Evolutionary conservation across 192 early-diverging fungal species (phyloP), one percentile per base, ranked within the genome.

Genomic region (Coemansia sp.): DNA sequence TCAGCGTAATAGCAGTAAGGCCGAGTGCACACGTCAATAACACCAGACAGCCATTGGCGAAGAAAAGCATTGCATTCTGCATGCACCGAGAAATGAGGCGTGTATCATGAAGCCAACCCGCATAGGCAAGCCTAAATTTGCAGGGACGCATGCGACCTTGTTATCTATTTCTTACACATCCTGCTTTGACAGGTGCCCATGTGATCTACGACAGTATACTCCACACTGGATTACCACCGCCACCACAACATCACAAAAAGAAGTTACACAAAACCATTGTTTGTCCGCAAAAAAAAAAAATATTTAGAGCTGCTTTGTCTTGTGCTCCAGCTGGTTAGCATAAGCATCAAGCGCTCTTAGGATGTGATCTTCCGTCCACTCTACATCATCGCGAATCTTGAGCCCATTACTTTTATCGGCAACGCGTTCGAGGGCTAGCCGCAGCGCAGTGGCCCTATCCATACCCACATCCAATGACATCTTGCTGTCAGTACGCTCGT

Each of bases 341-440:
- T 80, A 80, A 12, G 54, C 58, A 31, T 64, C 78, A 23, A 80
- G 54, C 5, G 78, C 78, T 30, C 54, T 60, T 24, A 74, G 1
- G 27, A 80, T 59, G 30, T 74, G 72, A 19, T 74, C 72, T 7
- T 63, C 56, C 22, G 65, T 80, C 78, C 78, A 80, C 54, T 68
- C 72, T 31, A 80, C 71, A 3, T 56, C 63, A 22, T 47, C 51
- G 7, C 38, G 34, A 27, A 55, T 34, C 0, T 54, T 54, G 18
- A 74, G 55, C 5, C 49, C 50, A 10, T 25, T 22, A 54, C 54
- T 56, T 21, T 32, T 58, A 28, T 62, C 66, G 23, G 71, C 61
- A n/a, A 74, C 65, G 32, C 58, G 57, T 24, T 64, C 65, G 7
- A 80, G 58, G 7, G 77, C 77, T 47, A n/a, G 21, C 25, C 60